Evolutionary conservation across 805 yeast genomes (phyloP).

Genomic region (Cyberlindnera amylophila): DNA sequence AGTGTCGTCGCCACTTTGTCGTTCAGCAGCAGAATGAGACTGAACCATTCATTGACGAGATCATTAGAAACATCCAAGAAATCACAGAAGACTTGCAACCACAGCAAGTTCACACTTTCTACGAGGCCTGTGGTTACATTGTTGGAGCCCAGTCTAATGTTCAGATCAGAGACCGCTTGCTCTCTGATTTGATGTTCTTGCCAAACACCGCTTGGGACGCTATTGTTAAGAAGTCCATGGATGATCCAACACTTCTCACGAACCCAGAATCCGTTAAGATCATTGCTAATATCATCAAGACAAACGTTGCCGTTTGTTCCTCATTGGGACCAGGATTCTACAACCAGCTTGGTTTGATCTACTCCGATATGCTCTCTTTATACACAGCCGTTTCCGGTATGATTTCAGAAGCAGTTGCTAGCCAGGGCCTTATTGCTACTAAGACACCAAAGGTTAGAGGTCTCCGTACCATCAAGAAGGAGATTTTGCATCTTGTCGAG

Average conservation of each 20-base stretch:
- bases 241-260: conserved; percentile 73
- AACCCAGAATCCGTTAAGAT: conserved; percentile 86
- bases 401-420: conserved; percentile 76
- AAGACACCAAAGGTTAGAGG: conserved; percentile 95
- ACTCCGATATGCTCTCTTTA: conserved; percentile 82
- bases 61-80: conserved; percentile 73
- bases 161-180: conserved; percentile 64
- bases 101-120: conserved; percentile 96
- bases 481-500: conserved; percentile 83
- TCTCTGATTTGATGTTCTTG: conserved; percentile 76
- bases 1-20: conserved; percentile 94
- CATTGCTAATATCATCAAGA: conserved; percentile 88
- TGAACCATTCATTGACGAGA: conserved; percentile 89
- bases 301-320: conserved; percentile 93
- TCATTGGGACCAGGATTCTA: conserved; percentile 90
- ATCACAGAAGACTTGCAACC: conserved; percentile 93
- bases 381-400: conserved; percentile 85
- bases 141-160: conserved; percentile 79
- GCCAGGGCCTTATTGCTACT: conserved; percentile 83
- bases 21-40: conserved; percentile 79
- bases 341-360: conserved; percentile 82
- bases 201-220: conserved; percentile 96
- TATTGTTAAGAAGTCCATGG: conserved; percentile 78
- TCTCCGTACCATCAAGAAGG: conserved; percentile 93
- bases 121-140: conserved; percentile 95